phyloP scores from a whole-genome alignment of 805 yeast genomes.

The Torulaspora franciscae region DNA sequence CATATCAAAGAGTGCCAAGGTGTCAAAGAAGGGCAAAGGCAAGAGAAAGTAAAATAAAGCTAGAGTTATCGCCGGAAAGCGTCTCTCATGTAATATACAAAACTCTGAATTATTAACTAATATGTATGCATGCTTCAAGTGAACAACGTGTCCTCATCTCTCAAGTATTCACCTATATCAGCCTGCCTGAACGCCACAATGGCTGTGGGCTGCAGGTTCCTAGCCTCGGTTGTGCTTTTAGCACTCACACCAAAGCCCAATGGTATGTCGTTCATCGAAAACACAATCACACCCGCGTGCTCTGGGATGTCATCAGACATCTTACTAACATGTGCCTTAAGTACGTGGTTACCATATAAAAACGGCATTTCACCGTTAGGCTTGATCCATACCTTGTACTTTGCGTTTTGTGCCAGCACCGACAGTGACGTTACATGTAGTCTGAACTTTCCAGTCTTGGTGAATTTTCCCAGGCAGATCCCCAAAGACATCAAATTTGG shows the following conservation, averaged over 20 bases:
- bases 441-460: constrained; percentile 95
- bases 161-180: constrained; percentile 94
- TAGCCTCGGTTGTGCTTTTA: constrained; percentile 82
- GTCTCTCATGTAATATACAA: constrained; percentile 5
- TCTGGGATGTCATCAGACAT: constrained; percentile 98
- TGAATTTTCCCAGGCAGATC: constrained; percentile 90
- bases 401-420: constrained; percentile 79
- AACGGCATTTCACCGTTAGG: constrained; percentile 98
- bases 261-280: constrained; percentile 87
- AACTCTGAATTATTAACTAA: not conserved
- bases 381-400: constrained; percentile 93
- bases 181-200: constrained; percentile 96
- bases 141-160: constrained; percentile 95
- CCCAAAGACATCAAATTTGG: constrained; percentile 89
- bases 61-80: constrained; percentile 16
- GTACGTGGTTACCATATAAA: constrained; percentile 90
- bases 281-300: constrained; percentile 91
- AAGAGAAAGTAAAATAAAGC: constrained; percentile 23
- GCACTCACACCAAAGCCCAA: constrained; percentile 95
- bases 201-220: constrained; percentile 85
- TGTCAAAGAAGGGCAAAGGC: constrained; percentile 13
- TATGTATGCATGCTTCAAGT: constrained; percentile 42
- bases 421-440: constrained; percentile 89
- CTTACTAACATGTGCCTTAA: constrained; percentile 94
- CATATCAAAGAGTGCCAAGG: constrained; percentile 24